These are phyloP conservation scores for Cercophora sp. DNA, from an alignment of 495 filamentous ascomycete genomes.

Conservation along the genomic window DNA sequence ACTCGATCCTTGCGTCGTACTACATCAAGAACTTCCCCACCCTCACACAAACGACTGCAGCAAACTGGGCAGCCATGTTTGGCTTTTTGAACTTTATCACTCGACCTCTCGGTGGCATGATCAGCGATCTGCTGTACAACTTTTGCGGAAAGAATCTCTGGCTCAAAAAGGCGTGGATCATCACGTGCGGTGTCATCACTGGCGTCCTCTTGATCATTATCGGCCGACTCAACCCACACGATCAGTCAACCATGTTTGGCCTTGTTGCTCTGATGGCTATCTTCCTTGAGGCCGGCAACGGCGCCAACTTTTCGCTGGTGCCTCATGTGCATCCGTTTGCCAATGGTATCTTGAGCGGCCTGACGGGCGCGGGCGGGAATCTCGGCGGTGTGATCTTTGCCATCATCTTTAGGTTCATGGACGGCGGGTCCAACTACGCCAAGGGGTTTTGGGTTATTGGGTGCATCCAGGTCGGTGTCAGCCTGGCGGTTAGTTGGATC, in stretches of 20 bases:
- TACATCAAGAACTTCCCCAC: slow-evolving; percentile 72
- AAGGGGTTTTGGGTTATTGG: slow-evolving; percentile 79
- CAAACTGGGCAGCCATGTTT: slow-evolving; percentile 85
- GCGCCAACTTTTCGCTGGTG: slow-evolving; percentile 78
- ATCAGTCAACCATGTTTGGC: slow-evolving; percentile 66
- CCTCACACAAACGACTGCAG: slow-evolving; percentile 68
- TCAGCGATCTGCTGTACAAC: slow-evolving; percentile 70
- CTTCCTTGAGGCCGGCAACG: slow-evolving; percentile 78
- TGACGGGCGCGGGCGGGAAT: slow-evolving; percentile 76
- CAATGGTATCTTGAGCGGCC: slow-evolving; percentile 64
- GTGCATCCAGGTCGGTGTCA: slow-evolving; percentile 64
- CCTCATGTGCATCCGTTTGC: slow-evolving; percentile 79
- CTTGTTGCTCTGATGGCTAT: slow-evolving; percentile 68
- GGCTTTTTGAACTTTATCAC: slow-evolving; percentile 79
- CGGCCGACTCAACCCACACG: slow-evolving; percentile 59
- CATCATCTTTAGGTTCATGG: slow-evolving; percentile 74
- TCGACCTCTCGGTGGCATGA: slow-evolving; percentile 69
- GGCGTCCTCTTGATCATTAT: slow-evolving; percentile 69
- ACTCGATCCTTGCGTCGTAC: slow-evolving; percentile 75
- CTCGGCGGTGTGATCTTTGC: slow-evolving; percentile 83
- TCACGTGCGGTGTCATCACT: slow-evolving; percentile 57
- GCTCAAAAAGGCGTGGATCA: slow-evolving; percentile 72
- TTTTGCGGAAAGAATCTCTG: slow-evolving; percentile 55
- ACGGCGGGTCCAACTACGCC: slow-evolving; percentile 57
- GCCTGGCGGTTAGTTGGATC: slow-evolving; percentile 68